Percentiles rank a stretch among this genome's conserved stretches.
Evolutionary conservation across 106 monocot species (phyloP).

Genomic region (Acorus calamus): DNA sequence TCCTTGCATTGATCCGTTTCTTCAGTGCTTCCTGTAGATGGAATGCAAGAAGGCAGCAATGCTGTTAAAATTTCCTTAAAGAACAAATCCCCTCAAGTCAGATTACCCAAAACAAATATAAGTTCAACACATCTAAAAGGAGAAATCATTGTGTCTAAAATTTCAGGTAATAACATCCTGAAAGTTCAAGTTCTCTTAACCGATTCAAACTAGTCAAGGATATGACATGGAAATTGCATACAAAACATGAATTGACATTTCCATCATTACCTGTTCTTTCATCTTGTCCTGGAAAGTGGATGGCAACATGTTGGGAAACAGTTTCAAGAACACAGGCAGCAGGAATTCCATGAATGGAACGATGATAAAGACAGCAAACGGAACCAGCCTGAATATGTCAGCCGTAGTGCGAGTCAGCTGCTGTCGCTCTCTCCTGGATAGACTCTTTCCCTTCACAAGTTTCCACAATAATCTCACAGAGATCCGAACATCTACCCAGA

Average conservation of each 20-base stretch:
- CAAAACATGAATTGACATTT: not conserved
- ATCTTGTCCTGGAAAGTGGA: constrained; percentile 99
- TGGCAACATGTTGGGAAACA: constrained; percentile 97
- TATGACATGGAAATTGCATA: no score
- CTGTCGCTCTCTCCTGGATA: constrained; percentile 85
- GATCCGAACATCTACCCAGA: constrained; percentile 83
- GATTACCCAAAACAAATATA: no score
- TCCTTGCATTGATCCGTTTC: constrained; percentile 76
- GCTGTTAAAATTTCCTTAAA: not conserved
- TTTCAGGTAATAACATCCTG: no score
- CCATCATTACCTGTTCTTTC: constrained; percentile 77
- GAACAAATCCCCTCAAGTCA: no score
- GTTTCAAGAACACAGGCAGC: constrained; percentile 75
- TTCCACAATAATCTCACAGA: constrained; percentile 80
- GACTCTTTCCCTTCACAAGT: constrained; percentile 77
- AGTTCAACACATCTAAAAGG: no score
- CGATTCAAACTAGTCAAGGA: no score
- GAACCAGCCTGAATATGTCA: constrained; percentile 93
- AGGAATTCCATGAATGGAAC: constrained; percentile 99
- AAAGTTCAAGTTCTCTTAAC: no score
- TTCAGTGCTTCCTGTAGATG: constrained; percentile 67
- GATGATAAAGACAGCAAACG: constrained; percentile 89
- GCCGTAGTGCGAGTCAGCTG: constrained; percentile 93
- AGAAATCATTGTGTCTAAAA: no score
- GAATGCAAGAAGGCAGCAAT: not conserved